Conservation (phyloP, 441 rosid genomes). For the Daphne laureola region DNA sequence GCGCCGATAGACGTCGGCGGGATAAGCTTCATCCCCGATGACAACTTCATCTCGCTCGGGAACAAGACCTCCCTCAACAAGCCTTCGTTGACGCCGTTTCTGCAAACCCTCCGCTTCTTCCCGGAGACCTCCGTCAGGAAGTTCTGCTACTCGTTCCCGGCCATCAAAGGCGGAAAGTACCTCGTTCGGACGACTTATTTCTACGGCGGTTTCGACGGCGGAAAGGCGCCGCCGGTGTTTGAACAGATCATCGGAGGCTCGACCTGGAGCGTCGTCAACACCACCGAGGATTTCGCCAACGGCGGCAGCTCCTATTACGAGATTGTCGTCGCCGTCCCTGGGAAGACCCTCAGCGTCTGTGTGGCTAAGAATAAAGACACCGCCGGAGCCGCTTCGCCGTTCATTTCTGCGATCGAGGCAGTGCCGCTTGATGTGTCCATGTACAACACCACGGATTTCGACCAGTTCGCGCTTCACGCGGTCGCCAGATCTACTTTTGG, state of each 20-base stretch:
- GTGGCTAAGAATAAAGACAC: constrained; percentile 61
- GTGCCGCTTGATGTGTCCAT: constrained; percentile 47
- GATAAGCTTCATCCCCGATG: constrained; percentile 52
- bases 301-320: constrained; percentile 67
- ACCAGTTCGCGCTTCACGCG: constrained; percentile 42
- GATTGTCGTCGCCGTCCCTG: constrained; percentile 39
- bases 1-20: constrained; percentile 24
- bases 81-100: constrained; percentile 36
- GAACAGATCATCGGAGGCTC: constrained; percentile 79
- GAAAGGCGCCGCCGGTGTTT: constrained; percentile 69
- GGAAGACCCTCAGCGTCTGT: constrained; percentile 53
- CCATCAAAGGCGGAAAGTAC: constrained; percentile 52
- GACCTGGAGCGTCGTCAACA: constrained; percentile 72
- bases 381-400: constrained; percentile 37
- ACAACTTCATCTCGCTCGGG: constrained; percentile 48
- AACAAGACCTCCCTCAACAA: constrained; percentile 36
- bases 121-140: constrained; percentile 50
- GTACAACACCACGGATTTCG: constrained; percentile 59
- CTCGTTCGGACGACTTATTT: constrained; percentile 62
- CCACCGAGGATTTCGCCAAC: constrained; percentile 65
- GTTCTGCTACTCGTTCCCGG: constrained; percentile 56
- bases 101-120: constrained; percentile 63
- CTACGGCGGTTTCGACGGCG: constrained; percentile 77
- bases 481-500: constrained; percentile 66
- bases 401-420: constrained; percentile 67